phyloP scores from a whole-genome alignment of 768 basidiomycete genomes.

The Pilatotrama ljubarskyi region DNA sequence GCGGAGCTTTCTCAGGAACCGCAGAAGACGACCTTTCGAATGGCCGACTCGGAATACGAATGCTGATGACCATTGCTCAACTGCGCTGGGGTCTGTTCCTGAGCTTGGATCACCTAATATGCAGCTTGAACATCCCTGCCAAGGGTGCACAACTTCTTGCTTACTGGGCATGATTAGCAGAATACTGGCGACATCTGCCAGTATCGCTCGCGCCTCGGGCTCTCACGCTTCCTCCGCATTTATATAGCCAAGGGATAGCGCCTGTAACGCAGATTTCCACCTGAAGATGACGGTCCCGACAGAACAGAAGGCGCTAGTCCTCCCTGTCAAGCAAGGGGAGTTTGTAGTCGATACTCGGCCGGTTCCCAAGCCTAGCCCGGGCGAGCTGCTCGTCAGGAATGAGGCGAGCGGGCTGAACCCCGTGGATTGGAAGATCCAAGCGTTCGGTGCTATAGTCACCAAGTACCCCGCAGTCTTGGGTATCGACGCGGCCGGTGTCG shows the following conservation, averaged over 20 bases:
- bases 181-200: background rate
- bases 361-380: constrained; percentile 37
- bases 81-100: too few species aligned
- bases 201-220: background rate
- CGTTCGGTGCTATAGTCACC: constrained; percentile 24
- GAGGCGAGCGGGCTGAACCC: constrained; percentile 47
- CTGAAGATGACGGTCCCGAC: background rate
- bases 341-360: constrained; percentile 3
- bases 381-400: constrained; percentile 45
- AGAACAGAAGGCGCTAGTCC: constrained; percentile 21
- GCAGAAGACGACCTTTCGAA: too few species aligned
- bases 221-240: background rate
- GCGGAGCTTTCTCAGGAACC: too few species aligned
- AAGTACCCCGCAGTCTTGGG: constrained; percentile 28
- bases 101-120: too few species aligned
- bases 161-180: background rate
- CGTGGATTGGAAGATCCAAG: constrained; percentile 23
- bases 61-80: too few species aligned
- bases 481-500: constrained; percentile 16
- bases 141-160: too few species aligned
- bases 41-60: too few species aligned
- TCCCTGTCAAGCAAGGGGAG: constrained; percentile 10
- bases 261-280: background rate
- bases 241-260: background rate
- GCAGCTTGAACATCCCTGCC: too few species aligned